A percentile compares a stretch with the other conserved stretches of the same genome.
Conservation (phyloP, 192 early-diverging fungal species). For the Powellomyces hirtus region DNA sequence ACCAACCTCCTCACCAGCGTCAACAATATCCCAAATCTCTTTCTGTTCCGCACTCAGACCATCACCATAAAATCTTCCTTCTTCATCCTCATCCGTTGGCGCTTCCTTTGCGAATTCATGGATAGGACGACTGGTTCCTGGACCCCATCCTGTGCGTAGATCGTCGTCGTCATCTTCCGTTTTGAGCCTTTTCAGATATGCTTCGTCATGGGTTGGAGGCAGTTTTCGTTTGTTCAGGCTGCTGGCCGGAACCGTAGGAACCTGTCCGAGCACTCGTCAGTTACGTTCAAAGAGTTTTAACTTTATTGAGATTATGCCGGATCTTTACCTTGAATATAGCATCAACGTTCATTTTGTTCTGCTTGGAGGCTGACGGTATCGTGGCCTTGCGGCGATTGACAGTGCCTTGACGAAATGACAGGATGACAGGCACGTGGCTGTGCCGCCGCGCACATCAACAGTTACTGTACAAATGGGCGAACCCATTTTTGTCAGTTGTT, state of each 20-base stretch:
- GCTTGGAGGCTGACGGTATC: too few relatives aligned
- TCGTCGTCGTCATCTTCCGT: conserved; percentile 32
- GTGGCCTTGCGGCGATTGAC: too few relatives aligned
- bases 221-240: conserved; percentile 52
- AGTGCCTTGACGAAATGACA: too few relatives aligned
- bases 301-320: not conserved
- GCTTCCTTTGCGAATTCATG: not conserved
- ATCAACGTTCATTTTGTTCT: conserved; percentile 37
- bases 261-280: not conserved
- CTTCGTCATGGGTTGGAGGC: conserved; percentile 37
- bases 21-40: conserved; percentile 77
- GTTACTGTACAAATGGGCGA: too few relatives aligned
- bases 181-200: conserved; percentile 38
- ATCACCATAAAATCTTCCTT: conserved; percentile 80
- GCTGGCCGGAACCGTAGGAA: conserved; percentile 22
- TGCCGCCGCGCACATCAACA: too few relatives aligned
- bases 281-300: not conserved
- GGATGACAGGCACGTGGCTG: too few relatives aligned
- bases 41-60: conserved; percentile 77
- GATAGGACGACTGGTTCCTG: not conserved
- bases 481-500: too few relatives aligned
- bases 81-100: conserved; percentile 55
- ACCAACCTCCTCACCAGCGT: conserved; percentile 81
- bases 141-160: conserved; percentile 8
- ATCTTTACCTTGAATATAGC: conserved; percentile 36